phyloP scores from a whole-genome alignment of 805 yeast species.

The Candida ficus region DNA sequence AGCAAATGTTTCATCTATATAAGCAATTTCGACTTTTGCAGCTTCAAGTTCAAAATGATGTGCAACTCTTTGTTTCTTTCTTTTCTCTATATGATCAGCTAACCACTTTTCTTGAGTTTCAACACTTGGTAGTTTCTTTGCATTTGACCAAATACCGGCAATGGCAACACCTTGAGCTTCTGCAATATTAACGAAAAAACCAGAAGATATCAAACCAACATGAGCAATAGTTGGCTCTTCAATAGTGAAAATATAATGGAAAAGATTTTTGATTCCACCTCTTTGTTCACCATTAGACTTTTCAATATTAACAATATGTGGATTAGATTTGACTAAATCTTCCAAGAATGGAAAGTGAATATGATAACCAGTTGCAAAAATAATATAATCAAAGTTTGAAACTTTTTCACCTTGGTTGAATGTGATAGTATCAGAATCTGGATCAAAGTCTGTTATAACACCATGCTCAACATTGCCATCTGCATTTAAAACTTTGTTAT shows the following conservation, averaged over 20 bases:
- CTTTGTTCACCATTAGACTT: conserved; percentile 6
- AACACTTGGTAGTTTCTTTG: conserved; percentile 2
- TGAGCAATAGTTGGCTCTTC: conserved; percentile 35
- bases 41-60: too few species aligned
- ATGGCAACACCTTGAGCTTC: conserved; percentile 7
- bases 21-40: too few species aligned
- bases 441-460: too few species aligned
- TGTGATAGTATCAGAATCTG: conserved; percentile 7
- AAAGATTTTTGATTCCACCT: too few species aligned
- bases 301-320: conserved; percentile 15
- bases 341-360: conserved; percentile 32
- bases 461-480: conserved; percentile 10
- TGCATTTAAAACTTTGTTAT: background rate
- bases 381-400: conserved; percentile 29
- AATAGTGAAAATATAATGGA: conserved; percentile 32
- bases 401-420: conserved; percentile 9
- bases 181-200: conserved; percentile 1
- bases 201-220: conserved; percentile 23
- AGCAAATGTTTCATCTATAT: too few species aligned
- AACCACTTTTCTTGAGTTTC: conserved; percentile 3
- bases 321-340: conserved; percentile 11
- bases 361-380: conserved; percentile 38
- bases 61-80: too few species aligned
- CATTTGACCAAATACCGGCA: conserved; percentile 8
- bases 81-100: too few species aligned